These are phyloP conservation scores for Herpetospermum pedunculosum DNA, from an alignment of 306 rosid genomes.

Conservation along the genomic window DNA sequence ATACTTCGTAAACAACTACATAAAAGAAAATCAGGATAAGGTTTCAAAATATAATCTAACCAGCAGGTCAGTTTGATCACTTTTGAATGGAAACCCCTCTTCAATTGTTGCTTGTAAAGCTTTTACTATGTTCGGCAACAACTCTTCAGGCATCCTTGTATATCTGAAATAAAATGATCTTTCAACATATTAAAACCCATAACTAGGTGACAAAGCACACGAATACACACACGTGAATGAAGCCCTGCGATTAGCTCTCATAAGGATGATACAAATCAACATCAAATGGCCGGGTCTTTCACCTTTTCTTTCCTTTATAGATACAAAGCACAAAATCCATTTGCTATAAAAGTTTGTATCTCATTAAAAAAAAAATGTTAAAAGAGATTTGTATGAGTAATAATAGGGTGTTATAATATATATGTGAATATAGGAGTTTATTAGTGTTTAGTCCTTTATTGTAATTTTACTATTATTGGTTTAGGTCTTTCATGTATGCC, in stretches of 20 bases:
- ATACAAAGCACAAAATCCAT: not conserved
- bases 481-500: too few relatives aligned
- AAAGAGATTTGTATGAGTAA: too few relatives aligned
- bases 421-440: too few relatives aligned
- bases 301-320: not conserved
- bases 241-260: not conserved
- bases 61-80: constrained; percentile 64
- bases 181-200: not conserved
- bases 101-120: constrained; percentile 53
- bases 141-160: constrained; percentile 78
- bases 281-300: not conserved
- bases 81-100: constrained; percentile 55
- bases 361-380: not conserved
- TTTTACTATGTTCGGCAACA: constrained; percentile 57
- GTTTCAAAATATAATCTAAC: constrained; percentile 29
- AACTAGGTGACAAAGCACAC: not conserved
- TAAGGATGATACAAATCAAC: not conserved
- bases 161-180: constrained; percentile 35
- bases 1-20: constrained; percentile 6
- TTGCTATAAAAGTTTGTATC: not conserved
- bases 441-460: too few relatives aligned
- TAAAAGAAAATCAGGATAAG: not conserved
- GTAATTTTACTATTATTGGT: too few relatives aligned
- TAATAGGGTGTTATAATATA: too few relatives aligned
- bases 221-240: not conserved